Base-by-base conservation (phyloP, 2,329 filamentous ascomycete species). In the Colletotrichum simmondsii region DNA sequence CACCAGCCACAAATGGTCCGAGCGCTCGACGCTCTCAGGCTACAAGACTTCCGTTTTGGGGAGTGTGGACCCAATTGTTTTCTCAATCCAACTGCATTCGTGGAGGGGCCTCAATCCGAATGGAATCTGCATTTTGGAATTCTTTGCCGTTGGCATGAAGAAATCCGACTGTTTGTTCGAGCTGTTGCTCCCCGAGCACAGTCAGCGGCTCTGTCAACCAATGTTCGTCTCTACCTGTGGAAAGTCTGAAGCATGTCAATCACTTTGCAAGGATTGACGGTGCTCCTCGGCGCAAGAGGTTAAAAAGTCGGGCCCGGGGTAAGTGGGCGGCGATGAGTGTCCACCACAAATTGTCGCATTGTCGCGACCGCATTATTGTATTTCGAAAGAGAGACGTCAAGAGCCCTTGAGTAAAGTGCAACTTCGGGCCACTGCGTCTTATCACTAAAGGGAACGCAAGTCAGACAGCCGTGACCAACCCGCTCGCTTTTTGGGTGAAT, bases 321-420 rank as follows among this genome's bases (percentile, higher is more conserved):
- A 72, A 70, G 70, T 72, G 70, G 70, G 70, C 49, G 57, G 70
- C 56, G 57, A 70, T 60, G 53, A 72, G 70, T 72, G 70, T 72
- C 70, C 66, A 72, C 70, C 66, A 70, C 66, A 61, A 60, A 63
- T 49, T 52, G 60, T 70, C 54, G 70, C 70, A 69, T 65, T 54
- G 42, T 69, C 70, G 32, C 54, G 66, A 28, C 54, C 66, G 37
- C 60, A 35, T 56, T 42, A 57, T 26, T 46, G 49, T 42, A 30
- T 37, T 54, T 37, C 35, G 54, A 65, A 37, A 54, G 32, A 28
- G n/a, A 12, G 28, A 53, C 26, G 60, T 52, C 30, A 46, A 26
- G 19, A 42, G 59, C 56, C 22, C 66, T 56, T 19, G 37, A 53
- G 60, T 16, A 19, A 65, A 53, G 65, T 49, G 37, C 66, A 35